Conservation (phyloP, 176 grass and related monocot genomes). For the Oryza nivara region DNA sequence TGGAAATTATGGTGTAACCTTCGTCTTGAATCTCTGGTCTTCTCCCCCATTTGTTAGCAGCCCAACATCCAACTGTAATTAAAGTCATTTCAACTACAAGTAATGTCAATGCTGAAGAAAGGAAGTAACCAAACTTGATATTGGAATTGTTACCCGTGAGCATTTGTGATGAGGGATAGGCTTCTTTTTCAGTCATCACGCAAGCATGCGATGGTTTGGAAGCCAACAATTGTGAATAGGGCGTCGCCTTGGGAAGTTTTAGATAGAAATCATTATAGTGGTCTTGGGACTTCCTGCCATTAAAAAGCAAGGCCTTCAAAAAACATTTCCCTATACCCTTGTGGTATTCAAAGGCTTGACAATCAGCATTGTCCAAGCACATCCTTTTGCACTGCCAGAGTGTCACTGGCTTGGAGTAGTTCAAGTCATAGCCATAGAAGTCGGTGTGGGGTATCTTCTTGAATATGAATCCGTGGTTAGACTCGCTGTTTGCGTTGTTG, state of each 20-base stretch:
- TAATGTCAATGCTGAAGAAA: constrained; percentile 46
- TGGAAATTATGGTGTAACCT: constrained; percentile 31
- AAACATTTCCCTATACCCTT: constrained; percentile 34
- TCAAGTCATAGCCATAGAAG: constrained; percentile 57
- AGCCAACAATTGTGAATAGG: not conserved
- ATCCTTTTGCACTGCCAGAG: too few species aligned
- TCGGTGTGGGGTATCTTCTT: not conserved
- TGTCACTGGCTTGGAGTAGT: not conserved
- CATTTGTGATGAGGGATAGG: not conserved
- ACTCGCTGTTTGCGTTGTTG: not conserved
- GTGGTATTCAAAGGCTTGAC: constrained; percentile 51
- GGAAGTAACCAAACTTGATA: constrained; percentile 53
- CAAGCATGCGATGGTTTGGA: not conserved
- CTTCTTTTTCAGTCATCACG: constrained; percentile 12
- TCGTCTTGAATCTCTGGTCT: constrained; percentile 25
- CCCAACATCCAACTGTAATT: constrained; percentile 38
- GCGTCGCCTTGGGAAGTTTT: constrained; percentile 5
- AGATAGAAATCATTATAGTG: constrained; percentile 40
- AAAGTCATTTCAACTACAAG: constrained; percentile 46
- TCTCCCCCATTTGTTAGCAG: constrained; percentile 22
- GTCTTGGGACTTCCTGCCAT: constrained; percentile 35
- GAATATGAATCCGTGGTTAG: constrained; percentile 15
- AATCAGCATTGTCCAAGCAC: not conserved
- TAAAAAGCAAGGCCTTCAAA: constrained; percentile 43
- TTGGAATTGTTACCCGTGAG: not conserved